Evolutionary conservation across 2,329 filamentous ascomycete genomes (phyloP).

Genomic region (Phaeoacremonium minimum): DNA sequence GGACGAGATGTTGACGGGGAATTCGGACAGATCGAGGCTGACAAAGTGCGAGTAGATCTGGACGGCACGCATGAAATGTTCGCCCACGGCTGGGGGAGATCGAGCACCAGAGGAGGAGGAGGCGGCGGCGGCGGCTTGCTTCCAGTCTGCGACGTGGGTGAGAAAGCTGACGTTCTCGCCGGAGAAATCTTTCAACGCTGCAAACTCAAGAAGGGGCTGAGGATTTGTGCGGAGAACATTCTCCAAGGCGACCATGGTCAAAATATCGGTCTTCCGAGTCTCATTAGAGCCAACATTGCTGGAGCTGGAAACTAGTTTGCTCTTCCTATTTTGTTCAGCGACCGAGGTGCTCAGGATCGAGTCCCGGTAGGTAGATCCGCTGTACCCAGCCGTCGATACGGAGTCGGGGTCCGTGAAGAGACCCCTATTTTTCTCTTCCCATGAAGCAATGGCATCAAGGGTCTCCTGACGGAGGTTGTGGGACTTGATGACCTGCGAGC

Average conservation of each 20-base stretch:
- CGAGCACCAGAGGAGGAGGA: no score
- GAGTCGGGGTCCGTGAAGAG: slow-evolving; percentile 23
- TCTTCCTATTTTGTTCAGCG: no score
- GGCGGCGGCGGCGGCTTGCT: slow-evolving; percentile 40
- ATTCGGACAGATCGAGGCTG: slow-evolving; percentile 56
- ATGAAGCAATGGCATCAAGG: slow-evolving; percentile 42
- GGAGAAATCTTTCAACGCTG: slow-evolving; percentile 62
- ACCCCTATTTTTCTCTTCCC: slow-evolving; percentile 37
- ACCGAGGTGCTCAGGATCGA: no score
- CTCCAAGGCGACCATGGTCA: slow-evolving; percentile 60
- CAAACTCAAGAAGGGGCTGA: slow-evolving; percentile 57
- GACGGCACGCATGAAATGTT: slow-evolving; percentile 57
- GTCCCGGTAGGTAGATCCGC: slow-evolving; percentile 16
- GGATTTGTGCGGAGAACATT: slow-evolving; percentile 56
- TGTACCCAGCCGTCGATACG: slow-evolving; percentile 22
- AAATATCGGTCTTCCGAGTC: slow-evolving; percentile 37
- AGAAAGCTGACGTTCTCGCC: slow-evolving; percentile 69
- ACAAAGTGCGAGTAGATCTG: slow-evolving; percentile 60
- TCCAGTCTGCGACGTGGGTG: slow-evolving; percentile 53
- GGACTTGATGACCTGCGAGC: slow-evolving; percentile 48
- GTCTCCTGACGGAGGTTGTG: slow-evolving; percentile 41
- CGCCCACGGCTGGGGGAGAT: no score
- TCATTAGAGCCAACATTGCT: slow-evolving; percentile 13
- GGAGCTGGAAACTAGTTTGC: no score
- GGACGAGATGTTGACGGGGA: slow-evolving; percentile 63